These are phyloP conservation scores for Puccinia novopanici DNA, from an alignment of 1,284 basidiomycete genomes.

Conservation along the genomic window DNA sequence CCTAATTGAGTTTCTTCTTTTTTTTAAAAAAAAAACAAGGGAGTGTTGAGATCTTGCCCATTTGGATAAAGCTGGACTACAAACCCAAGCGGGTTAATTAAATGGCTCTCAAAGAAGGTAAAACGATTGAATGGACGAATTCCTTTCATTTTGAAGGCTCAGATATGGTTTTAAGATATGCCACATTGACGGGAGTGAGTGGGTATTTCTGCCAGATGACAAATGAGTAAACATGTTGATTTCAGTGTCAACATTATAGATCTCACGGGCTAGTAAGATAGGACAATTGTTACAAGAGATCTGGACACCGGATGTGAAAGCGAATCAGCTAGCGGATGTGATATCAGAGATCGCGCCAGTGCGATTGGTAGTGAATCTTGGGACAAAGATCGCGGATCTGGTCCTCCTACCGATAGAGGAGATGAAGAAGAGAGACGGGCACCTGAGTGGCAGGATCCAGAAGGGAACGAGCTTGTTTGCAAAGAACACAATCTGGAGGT, in stretches of 20 bases:
- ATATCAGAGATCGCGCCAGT: constrained; percentile 96
- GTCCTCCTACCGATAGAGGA: constrained; percentile 94
- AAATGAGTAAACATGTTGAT: neutral
- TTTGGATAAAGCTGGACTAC: constrained; percentile 81
- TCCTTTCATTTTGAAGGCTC: constrained; percentile 99
- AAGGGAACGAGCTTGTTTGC: constrained; percentile 89
- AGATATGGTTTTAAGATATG: constrained; percentile 93
- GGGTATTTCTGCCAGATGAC: neutral
- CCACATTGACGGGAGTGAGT: constrained; percentile 73
- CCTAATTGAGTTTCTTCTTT: neutral
- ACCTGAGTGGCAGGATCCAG: constrained; percentile 89
- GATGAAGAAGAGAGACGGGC: constrained; percentile 87
- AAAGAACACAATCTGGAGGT: constrained; percentile 88
- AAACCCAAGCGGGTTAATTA: constrained; percentile 97
- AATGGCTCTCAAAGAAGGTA: constrained; percentile 82
- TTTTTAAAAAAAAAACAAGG: constrained; percentile 56
- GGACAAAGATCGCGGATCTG: constrained; percentile 91
- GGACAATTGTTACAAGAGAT: constrained; percentile 90
- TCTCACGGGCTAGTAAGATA: constrained; percentile 73
- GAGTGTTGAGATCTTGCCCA: constrained; percentile 84
- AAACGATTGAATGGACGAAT: constrained; percentile 96
- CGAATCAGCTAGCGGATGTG: constrained; percentile 93
- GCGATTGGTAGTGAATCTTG: constrained; percentile 91
- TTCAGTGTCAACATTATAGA: constrained; percentile 53
- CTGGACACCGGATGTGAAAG: constrained; percentile 99